phyloP scores from a whole-genome alignment of 2,329 filamentous ascomycete species.

The Trichoderma hamatum region DNA sequence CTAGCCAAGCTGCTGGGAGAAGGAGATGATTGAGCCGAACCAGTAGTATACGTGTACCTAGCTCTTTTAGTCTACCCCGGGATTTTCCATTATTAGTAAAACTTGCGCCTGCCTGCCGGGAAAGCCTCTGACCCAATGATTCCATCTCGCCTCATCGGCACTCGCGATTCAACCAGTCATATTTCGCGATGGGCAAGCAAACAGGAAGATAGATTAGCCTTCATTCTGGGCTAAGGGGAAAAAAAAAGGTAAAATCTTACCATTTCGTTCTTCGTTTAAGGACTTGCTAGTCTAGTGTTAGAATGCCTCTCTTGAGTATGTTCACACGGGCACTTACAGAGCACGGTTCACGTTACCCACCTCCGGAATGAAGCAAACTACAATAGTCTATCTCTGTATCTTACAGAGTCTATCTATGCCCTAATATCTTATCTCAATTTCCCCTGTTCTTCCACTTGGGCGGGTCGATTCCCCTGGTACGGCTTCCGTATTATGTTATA shows the following conservation, averaged over 20 bases:
- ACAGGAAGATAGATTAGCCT: background rate
- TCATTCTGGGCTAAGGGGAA: background rate
- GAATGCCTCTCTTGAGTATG: background rate
- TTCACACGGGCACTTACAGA: background rate
- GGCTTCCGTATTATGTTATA: background rate
- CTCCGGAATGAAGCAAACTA: background rate
- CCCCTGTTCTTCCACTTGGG: background rate
- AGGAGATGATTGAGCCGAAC: background rate
- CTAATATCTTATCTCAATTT: background rate
- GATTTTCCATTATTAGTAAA: conserved; percentile 8
- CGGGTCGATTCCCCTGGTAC: background rate
- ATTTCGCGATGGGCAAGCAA: background rate
- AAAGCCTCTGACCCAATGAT: background rate
- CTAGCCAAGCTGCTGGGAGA: background rate
- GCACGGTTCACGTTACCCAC: background rate
- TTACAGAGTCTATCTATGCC: background rate
- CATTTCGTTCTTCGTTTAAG: background rate
- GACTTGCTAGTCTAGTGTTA: background rate
- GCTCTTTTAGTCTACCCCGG: background rate
- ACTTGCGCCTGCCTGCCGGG: background rate
- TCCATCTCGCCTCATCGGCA: background rate
- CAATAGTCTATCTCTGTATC: background rate
- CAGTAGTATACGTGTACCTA: background rate
- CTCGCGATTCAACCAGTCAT: background rate
- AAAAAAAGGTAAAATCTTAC: background rate